Conservation (phyloP, 768 basidiomycete species). For the Cyclocybe aegerita region DNA sequence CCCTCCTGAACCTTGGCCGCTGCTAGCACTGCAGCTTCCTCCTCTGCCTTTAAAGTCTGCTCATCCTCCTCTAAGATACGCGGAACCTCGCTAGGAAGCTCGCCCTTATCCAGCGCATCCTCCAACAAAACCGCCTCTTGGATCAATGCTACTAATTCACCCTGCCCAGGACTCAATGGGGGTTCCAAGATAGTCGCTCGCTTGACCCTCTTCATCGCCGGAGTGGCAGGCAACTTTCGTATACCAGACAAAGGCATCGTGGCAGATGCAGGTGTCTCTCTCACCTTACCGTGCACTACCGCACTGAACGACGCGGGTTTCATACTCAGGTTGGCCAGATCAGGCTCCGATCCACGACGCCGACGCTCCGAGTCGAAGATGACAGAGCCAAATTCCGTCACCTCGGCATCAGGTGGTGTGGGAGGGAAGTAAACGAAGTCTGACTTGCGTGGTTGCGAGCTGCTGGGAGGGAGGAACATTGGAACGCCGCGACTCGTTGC, state of each 20-base stretch:
- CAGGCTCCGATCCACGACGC: constrained; percentile 22
- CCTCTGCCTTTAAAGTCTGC: constrained; percentile 12
- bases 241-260: constrained; percentile 14
- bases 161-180: constrained; percentile 45
- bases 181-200: constrained; percentile 31
- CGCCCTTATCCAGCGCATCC: constrained; percentile 48
- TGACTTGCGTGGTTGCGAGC: constrained; percentile 22
- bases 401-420: constrained; percentile 25
- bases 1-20: constrained; percentile 19
- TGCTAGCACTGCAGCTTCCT: constrained; percentile 13
- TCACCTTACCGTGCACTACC: constrained; percentile 57
- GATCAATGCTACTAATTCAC: constrained; percentile 54
- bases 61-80: constrained; percentile 5
- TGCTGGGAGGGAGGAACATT: constrained; percentile 30
- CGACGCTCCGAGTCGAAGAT: constrained; percentile 18
- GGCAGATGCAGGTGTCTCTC: constrained; percentile 32
- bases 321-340: background rate
- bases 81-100: constrained; percentile 38
- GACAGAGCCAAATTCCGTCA: constrained; percentile 9
- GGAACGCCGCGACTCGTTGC: constrained; percentile 35
- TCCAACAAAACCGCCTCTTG: constrained; percentile 62
- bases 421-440: constrained; percentile 37
- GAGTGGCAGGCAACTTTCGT: constrained; percentile 25
- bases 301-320: constrained; percentile 43
- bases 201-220: constrained; percentile 27